Base-by-base conservation (phyloP, 1,139 yeast species). In the Hanseniaspora sp. region DNA sequence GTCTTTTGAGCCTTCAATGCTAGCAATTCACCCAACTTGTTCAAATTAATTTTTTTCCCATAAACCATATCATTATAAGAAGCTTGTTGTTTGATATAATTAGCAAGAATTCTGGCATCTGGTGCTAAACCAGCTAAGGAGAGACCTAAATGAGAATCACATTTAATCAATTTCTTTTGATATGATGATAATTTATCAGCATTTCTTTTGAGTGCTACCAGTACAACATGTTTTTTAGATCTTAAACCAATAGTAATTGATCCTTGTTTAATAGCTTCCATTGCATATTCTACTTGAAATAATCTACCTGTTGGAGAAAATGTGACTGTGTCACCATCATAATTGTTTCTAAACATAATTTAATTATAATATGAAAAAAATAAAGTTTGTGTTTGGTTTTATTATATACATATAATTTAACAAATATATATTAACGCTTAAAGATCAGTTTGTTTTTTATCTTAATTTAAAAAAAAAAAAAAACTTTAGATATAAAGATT, bases 121-220 rank as follows among this genome's bases (percentile, higher is more conserved):
- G 99, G 97, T 0, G 98, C 96, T 64, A 92, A 78, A 5, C 99
- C 99, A 0, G 99, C 96, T 57, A 94, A 77, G 7, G 96, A 96
- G 60, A 92, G 78, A 40, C 97, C 98, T 78, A 92, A 73, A 68
- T 92, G 97, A 61, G 83, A 84, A 68, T 92, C 98, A 56, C 94
- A 83, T 66, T 86, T 83, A 67, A 92, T 84, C 64, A 92, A 77
- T 69, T 92, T 92, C 76, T 86, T 86, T 67, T 92, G 98, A 69
- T 88, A 94, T 46, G 96, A 88, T 28, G 98, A 96, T 61, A 92
- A 76, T 68, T 92, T 97, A 70, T 92, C 98, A 9, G 96, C 96
- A 68, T 88, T 90, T 69, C 98, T 79, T 74, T 90, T 92, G 63
- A 92, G 74, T 29, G 96, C 97, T 54, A 87, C 97, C 63, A 92